Evolutionary conservation across 768 basidiomycete genomes (phyloP).

Genomic region (Amanita pallidorosea): DNA sequence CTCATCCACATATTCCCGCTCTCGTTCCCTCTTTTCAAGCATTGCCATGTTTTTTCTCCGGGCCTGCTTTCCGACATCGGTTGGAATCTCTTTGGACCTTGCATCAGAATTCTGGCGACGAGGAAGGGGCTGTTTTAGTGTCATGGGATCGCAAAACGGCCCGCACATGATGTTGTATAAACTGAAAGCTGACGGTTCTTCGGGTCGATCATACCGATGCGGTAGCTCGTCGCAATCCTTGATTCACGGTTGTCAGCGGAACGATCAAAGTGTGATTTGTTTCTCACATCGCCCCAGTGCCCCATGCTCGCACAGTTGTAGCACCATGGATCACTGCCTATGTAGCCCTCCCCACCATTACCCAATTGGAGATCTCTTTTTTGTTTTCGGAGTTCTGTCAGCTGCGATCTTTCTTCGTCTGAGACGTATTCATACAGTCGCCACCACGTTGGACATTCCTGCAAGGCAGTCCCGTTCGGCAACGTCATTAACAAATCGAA

Average conservation of each 20-base stretch:
- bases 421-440: conserved; percentile 65
- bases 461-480: not conserved
- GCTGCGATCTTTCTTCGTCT: conserved; percentile 35
- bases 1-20: conserved; percentile 38
- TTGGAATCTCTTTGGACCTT: conserved; percentile 36
- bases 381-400: conserved; percentile 34
- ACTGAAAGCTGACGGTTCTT: conserved; percentile 61
- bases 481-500: not conserved
- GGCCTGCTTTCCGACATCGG: conserved; percentile 57
- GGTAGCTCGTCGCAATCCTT: conserved; percentile 51
- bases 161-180: conserved; percentile 47
- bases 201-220: conserved; percentile 28
- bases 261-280: not conserved
- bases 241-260: not conserved
- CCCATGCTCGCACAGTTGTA: conserved; percentile 68
- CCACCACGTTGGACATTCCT: conserved; percentile 85
- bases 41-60: conserved; percentile 48
- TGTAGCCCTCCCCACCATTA: conserved; percentile 70
- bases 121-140: conserved; percentile 19
- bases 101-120: conserved; percentile 36
- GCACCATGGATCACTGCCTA: conserved; percentile 68
- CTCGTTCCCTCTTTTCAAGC: conserved; percentile 37
- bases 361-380: conserved; percentile 44
- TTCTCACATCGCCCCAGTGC: conserved; percentile 72
- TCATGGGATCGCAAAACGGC: conserved; percentile 47